phyloP scores from a whole-genome alignment of 2,329 filamentous ascomycete species.

The Paecilomyces sp. region DNA sequence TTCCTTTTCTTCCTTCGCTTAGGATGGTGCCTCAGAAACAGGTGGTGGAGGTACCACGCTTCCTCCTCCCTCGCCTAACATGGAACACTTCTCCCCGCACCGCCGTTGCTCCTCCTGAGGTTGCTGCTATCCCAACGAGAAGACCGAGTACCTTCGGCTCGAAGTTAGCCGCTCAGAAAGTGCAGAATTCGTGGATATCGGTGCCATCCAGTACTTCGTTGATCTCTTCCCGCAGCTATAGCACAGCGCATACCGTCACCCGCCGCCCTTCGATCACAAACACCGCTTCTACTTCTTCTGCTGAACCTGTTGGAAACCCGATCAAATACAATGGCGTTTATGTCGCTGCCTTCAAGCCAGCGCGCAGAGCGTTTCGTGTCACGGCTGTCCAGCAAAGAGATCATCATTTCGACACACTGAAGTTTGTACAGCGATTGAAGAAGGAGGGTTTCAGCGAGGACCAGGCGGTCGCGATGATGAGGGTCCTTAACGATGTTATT shows the following conservation, averaged over 20 bases:
- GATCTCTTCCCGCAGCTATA: slow-evolving; percentile 7
- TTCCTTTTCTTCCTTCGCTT: background rate
- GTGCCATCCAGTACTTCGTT: slow-evolving; percentile 6
- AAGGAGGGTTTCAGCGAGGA: slow-evolving; percentile 92
- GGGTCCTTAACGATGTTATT: slow-evolving; percentile 90
- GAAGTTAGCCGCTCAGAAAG: slow-evolving; percentile 14
- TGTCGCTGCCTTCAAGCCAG: slow-evolving; percentile 35
- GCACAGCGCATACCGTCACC: slow-evolving; percentile 1
- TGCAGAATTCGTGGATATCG: slow-evolving; percentile 8
- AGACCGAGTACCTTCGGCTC: slow-evolving; percentile 12
- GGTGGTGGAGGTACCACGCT: slow-evolving; percentile 36
- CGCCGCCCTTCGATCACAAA: slow-evolving; percentile 11
- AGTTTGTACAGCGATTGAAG: slow-evolving; percentile 86
- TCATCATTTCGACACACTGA: slow-evolving; percentile 96
- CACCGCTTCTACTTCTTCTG: slow-evolving; percentile 8
- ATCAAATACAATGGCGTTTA: slow-evolving; percentile 42
- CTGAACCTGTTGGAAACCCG: slow-evolving; percentile 20
- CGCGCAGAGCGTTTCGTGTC: slow-evolving; percentile 53
- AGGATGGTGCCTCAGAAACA: slow-evolving; percentile 36
- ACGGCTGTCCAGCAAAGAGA: slow-evolving; percentile 59
- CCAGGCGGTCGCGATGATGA: slow-evolving; percentile 97
- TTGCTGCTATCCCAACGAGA: slow-evolving; percentile 15
- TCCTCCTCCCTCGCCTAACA: slow-evolving; percentile 34
- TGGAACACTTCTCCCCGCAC: slow-evolving; percentile 32
- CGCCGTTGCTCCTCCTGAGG: slow-evolving; percentile 20